Evolutionary conservation across 2,329 filamentous ascomycete species (phyloP).

Genomic region (Fusarium mangiferae): DNA sequence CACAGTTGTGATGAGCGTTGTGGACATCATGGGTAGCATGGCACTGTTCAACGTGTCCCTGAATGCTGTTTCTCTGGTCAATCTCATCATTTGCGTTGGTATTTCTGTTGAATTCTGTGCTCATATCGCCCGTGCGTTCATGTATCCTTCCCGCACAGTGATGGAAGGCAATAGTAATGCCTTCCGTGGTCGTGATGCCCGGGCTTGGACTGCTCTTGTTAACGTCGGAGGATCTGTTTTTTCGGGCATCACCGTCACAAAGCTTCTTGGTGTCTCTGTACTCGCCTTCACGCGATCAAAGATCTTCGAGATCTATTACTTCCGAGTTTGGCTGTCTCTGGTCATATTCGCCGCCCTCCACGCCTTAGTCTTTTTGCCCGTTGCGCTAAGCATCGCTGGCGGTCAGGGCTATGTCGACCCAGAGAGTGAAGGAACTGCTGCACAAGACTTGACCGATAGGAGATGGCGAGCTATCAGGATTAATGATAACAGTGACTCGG

Average conservation of each 20-base stretch:
- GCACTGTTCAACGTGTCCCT: conserved; percentile 87
- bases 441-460: conserved; percentile 85
- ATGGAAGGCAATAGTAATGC: conserved; percentile 80
- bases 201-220: conserved; percentile 91
- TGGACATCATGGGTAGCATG: conserved; percentile 97
- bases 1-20: conserved; percentile 91
- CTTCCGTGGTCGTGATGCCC: conserved; percentile 83
- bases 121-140: conserved; percentile 94
- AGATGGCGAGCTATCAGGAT: conserved; percentile 81
- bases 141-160: conserved; percentile 85
- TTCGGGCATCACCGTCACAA: conserved; percentile 95
- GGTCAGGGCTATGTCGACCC: conserved; percentile 90
- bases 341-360: conserved; percentile 90
- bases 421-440: conserved; percentile 86
- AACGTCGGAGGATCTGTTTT: conserved; percentile 96
- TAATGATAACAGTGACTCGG: conserved; percentile 79
- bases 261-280: conserved; percentile 90
- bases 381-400: conserved; percentile 85
- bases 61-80: conserved; percentile 95
- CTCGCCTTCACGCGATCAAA: conserved; percentile 95
- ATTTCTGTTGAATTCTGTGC: conserved; percentile 98
- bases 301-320: conserved; percentile 99
- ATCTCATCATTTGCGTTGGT: conserved; percentile 95
- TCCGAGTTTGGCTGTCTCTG: conserved; percentile 93
- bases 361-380: conserved; percentile 90